Percentiles rank a stretch among this genome's conserved stretches.
These are phyloP conservation scores for Lasiosphaeria ovina DNA, from an alignment of 495 filamentous ascomycete species.

Conservation along the genomic window DNA sequence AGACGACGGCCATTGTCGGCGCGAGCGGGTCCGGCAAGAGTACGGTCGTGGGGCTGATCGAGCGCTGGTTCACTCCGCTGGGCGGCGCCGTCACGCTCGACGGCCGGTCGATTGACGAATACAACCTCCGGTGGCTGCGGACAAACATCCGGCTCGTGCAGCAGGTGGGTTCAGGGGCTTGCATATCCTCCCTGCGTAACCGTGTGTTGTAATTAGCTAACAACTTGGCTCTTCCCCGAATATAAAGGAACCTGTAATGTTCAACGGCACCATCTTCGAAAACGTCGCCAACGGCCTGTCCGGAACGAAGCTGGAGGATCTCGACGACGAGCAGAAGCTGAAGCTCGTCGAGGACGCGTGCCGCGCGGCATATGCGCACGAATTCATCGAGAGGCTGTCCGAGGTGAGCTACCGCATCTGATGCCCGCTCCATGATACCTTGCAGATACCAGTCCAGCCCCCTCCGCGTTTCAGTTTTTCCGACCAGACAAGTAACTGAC, in stretches of 20 bases:
- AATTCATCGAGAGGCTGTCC: slow-evolving; percentile 56
- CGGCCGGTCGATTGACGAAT: slow-evolving; percentile 49
- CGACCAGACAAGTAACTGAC: background rate
- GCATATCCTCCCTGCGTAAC: background rate
- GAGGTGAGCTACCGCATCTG: slow-evolving; percentile 21
- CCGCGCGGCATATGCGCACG: slow-evolving; percentile 53
- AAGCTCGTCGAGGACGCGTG: slow-evolving; percentile 56
- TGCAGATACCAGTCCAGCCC: background rate
- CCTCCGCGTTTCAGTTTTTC: background rate
- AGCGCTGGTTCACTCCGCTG: slow-evolving; percentile 80
- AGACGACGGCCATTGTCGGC: slow-evolving; percentile 79
- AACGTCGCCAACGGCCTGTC: slow-evolving; percentile 62
- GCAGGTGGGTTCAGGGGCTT: slow-evolving; percentile 34
- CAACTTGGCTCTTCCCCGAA: background rate
- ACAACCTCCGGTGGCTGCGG: slow-evolving; percentile 62
- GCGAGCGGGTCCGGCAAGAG: slow-evolving; percentile 80
- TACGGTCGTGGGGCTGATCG: slow-evolving; percentile 80
- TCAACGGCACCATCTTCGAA: slow-evolving; percentile 65
- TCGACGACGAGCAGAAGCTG: slow-evolving; percentile 47
- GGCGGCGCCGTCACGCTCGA: slow-evolving; percentile 52
- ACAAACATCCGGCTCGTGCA: slow-evolving; percentile 64
- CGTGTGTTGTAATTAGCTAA: background rate
- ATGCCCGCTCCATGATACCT: no score
- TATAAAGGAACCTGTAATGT: slow-evolving; percentile 60
- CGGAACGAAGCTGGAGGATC: slow-evolving; percentile 52